Base-by-base conservation (phyloP, 2,329 filamentous ascomycete species). In the Fusarium albosuccineum region DNA sequence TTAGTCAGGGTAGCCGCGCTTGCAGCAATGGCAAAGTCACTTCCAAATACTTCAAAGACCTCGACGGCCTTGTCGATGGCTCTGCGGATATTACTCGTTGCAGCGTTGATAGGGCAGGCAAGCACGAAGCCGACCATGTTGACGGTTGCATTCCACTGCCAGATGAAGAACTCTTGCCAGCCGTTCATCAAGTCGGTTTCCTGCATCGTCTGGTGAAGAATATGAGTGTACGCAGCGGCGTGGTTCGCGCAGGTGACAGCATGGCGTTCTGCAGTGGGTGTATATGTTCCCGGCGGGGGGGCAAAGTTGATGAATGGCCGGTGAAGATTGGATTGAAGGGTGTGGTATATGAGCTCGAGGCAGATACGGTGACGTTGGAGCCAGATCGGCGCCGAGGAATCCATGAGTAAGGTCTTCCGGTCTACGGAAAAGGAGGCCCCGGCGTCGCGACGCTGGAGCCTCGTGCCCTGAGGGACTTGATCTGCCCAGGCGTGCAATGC, bases 301-400 rank as follows among this genome's bases (percentile, higher is more conserved):
- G 65, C 50, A 52, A 82, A 82, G 55, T 68, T 73, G 49, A 83
- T 78, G 34, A 81, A 79, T 3, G 79, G 79, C 3, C 81, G 79
- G 53, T 77, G 78, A 8, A 82, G 70, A 50, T 77, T 79, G 26
- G 76, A 72, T 33, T 58, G 70, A 7, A 81, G 66, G 42, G 78
- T 78, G 60, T 82, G 80, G 57, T 82, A 83, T 33, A 76, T 69
- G 3, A 82, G 66, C 59, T 83, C 80, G 2, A 83, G 73, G 33
- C 80, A 74, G 1, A 83, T 63, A 3, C 80, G 78, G 52, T 72
- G 68, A 7, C 72, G 75, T 52, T 82, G 78, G 2, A 82, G 72
- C 81, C 81, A 82, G 1, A 74, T 57, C 1, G 81, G 80, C 2
- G 78, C 75, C 37, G 77, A 79, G 8, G 59, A 53, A 16, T 68